A percentile compares a stretch with the other conserved stretches of the same genome.
These are phyloP conservation scores for Boletellus sp. DNA, from an alignment of 1,284 basidiomycete species.

Conservation along the genomic window DNA sequence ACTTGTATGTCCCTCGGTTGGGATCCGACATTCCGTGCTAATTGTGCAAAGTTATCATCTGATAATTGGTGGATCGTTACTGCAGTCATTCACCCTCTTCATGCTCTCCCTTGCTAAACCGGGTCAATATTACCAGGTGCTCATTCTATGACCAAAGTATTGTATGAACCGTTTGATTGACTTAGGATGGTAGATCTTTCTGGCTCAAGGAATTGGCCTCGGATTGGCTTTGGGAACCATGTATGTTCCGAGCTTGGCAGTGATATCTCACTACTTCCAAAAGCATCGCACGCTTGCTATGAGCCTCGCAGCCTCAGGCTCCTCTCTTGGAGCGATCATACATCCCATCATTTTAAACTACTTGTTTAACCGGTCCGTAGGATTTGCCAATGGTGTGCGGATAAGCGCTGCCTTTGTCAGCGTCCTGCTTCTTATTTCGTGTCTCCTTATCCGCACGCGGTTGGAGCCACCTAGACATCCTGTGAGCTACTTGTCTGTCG, in stretches of 20 bases:
- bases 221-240: conserved; percentile 32
- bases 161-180: not conserved
- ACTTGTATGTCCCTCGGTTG: conserved; percentile 24
- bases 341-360: conserved; percentile 43
- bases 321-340: conserved; percentile 32
- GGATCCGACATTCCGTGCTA: not conserved
- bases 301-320: conserved; percentile 33
- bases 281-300: conserved; percentile 33
- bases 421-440: conserved; percentile 23
- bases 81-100: conserved; percentile 28
- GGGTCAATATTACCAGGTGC: conserved; percentile 27
- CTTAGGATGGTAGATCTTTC: conserved; percentile 27
- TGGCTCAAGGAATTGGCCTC: conserved; percentile 33
- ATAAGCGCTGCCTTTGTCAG: conserved; percentile 31
- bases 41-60: conserved; percentile 25
- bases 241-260: conserved; percentile 30
- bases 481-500: conserved; percentile 21
- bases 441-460: conserved; percentile 32
- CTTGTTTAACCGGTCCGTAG: conserved; percentile 28
- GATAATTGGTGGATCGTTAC: conserved; percentile 24
- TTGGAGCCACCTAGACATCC: conserved; percentile 17
- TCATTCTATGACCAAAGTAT: not conserved
- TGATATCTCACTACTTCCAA: conserved; percentile 36
- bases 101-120: conserved; percentile 29
- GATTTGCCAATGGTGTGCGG: conserved; percentile 30